phyloP scores from a whole-genome alignment of 306 rosid genomes.

The Acacia acuminata region DNA sequence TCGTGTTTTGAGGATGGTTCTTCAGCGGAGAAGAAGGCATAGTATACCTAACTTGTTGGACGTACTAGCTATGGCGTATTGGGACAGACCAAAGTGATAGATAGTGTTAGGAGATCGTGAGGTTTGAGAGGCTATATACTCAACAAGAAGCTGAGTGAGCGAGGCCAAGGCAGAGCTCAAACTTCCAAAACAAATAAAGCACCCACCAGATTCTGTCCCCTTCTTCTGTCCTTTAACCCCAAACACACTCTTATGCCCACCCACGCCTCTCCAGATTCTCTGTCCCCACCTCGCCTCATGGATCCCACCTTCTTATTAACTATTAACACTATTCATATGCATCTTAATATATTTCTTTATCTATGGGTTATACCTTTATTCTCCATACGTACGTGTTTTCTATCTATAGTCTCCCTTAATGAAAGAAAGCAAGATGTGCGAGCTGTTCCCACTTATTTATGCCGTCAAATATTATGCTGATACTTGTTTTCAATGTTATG shows the following conservation, averaged over 20 bases:
- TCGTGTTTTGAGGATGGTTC: not conserved
- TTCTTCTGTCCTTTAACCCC: not conserved
- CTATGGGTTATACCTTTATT: not conserved
- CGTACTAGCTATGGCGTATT: not conserved
- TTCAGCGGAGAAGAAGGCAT: not conserved
- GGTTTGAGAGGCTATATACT: not conserved
- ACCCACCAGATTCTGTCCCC: constrained; percentile 15
- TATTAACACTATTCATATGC: not conserved
- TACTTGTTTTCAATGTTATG: not conserved
- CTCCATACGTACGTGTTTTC: not conserved
- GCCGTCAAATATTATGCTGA: not conserved
- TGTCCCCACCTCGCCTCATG: not conserved
- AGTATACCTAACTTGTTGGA: not conserved
- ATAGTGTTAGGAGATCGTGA: no score
- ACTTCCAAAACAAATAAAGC: constrained; percentile 25
- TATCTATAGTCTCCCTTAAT: not conserved
- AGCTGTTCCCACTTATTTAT: not conserved
- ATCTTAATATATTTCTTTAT: not conserved
- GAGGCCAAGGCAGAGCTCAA: not conserved
- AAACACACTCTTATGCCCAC: not conserved
- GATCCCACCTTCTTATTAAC: not conserved
- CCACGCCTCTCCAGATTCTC: not conserved
- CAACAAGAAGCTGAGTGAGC: not conserved
- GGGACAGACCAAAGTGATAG: not conserved
- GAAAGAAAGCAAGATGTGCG: not conserved